Evolutionary conservation across 2,329 filamentous ascomycete species (phyloP), one percentile per base, ranked within the genome.

Genomic region (Penicillium sp.): DNA sequence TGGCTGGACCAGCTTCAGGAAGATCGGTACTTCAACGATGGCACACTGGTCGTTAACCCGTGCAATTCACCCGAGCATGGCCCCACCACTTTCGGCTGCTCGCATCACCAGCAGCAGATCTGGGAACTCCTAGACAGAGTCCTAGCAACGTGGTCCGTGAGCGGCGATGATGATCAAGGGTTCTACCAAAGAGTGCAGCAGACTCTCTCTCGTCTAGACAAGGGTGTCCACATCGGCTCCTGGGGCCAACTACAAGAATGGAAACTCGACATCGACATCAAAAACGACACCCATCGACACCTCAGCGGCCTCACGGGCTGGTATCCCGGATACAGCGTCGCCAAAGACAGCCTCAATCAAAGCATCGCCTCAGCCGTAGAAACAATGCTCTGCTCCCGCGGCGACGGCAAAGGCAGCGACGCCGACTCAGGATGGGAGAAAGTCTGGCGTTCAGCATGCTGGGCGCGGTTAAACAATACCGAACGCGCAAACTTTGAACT

Each of bases 21-120:
- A 3, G 78, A 80, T 50, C 37, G 41, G 1, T 76, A 71, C 56
- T 72, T 62, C 47, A 65, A 73, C 3, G 78, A 80, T 39, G 68
- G 68, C 7, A 72, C 70, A 0, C 64, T 79, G 2, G 76, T 80
- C 0, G 76, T 75, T 1, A 79, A 77, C 47, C 77, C 77, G 0
- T 81, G 77, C 57, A 79, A 75, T 39, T 77, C 73, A n/a, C 74
- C 78, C 1, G 77, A 81, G 54, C 75, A 76, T 26, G 77, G 77
- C 0, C 69, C 71, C 1, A 73, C 71, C 15, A 58, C 56, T 2
- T 57, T 57, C 39, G 56, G 54, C 20, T 58, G 56, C 43, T 45
- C 54, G 1, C 48, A 56, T 38, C 51, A 51, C 35, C 56, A 58
- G 27, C 56, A 58, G 30, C 44, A 51, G 2, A 47, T 56, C 23